These are phyloP conservation scores for Apiospora saccharicola DNA, from an alignment of 2,329 filamentous ascomycete species.

Conservation along the genomic window DNA sequence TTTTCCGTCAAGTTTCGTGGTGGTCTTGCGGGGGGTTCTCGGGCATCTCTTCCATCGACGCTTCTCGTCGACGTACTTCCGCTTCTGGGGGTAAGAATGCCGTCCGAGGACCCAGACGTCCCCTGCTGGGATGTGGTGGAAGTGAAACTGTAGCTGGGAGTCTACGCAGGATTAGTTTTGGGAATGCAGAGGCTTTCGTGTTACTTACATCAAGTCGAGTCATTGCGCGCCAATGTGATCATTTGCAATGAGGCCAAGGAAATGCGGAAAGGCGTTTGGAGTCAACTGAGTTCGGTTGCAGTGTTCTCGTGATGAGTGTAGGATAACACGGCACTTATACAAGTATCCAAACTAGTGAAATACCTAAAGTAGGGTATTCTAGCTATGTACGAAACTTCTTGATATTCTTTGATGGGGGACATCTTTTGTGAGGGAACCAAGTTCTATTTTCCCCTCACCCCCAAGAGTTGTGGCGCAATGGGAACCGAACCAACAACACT, in stretches of 20 bases:
- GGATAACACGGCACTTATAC: too few species aligned
- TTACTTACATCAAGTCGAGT: not conserved
- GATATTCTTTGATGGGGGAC: not conserved
- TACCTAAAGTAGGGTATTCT: not conserved
- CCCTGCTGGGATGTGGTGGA: not conserved
- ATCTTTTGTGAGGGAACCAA: not conserved
- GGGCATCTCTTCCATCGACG: not conserved
- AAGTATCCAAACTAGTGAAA: rapidly evolving
- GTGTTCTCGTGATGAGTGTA: not conserved
- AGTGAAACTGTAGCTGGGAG: not conserved
- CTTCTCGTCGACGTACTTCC: not conserved
- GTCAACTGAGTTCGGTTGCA: too few species aligned
- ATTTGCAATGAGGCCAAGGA: not conserved
- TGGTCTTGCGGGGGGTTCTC: not conserved
- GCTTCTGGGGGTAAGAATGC: not conserved
- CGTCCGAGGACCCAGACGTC: not conserved
- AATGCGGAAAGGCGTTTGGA: not conserved
- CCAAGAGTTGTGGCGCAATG: not conserved
- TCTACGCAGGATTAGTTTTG: not conserved
- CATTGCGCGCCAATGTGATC: not conserved
- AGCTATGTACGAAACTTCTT: not conserved
- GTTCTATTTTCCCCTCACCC: not conserved
- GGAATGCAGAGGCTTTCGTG: not conserved
- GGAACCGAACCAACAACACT: not conserved
- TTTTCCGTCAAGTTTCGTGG: not conserved